Evolutionary conservation across 2,329 filamentous ascomycete species (phyloP), one percentile per base, ranked within the genome.

Genomic region (Fusarium torulosum): DNA sequence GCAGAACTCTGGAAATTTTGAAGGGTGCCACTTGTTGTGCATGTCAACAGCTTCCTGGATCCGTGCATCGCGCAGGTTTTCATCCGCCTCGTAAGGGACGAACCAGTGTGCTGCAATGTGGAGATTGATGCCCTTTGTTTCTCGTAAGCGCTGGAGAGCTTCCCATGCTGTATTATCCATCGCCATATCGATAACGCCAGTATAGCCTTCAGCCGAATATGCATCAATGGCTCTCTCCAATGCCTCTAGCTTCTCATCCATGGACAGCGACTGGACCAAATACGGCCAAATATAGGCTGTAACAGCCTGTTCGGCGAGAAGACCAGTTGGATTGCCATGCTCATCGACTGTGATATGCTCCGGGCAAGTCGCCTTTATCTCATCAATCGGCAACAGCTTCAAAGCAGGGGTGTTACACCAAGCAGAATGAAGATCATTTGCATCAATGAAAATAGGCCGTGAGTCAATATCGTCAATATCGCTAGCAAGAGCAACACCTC

Each of bases 101-200:
- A 69, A 85, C 84, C 69, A 71, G 15, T 86, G 81, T 6, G 84
- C 83, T 19, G 81, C 82, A 4, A 86, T 70, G 19, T 81, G 77
- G 11, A 85, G 71, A 0, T 82, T 78, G 0, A 80, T 51, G 1
- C 70, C 64, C 10, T 67, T 70, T 2, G 77, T 75, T n/a, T 70
- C 68, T 9, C 72, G 77, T 0, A 83, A 71, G 0, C 77, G 75
- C 4, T 80, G 73, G 0, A 85, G 74, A 1, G 74, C 72, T 21
- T 79, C 77, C 83, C 84, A 86, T 0, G 78, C 77, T 29, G 77
- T 79, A 20, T 83, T 78, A 43, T 85, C 83, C 83, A 85, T 85
- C 4, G 84, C 83, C 84, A 86, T 86, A 11, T 86, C 84, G 7
- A 85, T 79, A 14, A 83, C 77, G 2, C 83, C 82, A 0, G 83